Base-by-base conservation (phyloP, 176 grass and related monocot genomes). In the Guadua angustifolia region DNA sequence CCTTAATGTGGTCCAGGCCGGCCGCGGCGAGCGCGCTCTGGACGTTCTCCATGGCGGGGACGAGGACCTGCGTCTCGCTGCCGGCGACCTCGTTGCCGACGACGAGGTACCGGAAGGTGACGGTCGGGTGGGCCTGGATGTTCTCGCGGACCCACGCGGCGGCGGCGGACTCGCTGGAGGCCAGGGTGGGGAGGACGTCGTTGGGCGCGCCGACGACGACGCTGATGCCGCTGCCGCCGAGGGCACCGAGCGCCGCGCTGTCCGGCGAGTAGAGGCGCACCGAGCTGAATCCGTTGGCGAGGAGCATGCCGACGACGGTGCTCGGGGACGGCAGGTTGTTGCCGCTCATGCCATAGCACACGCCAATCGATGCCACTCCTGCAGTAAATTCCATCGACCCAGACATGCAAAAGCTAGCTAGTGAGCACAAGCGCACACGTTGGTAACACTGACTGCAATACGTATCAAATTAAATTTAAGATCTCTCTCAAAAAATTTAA, bases 21-120 rank as follows among this genome's bases (percentile, higher is more conserved):
- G 65, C 64, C 19, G 66, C 58, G 6, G 70, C 45, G 4, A 92
- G 71, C 32, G 86, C 81, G 1, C 39, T 62, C 9, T 71, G 60
- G 32, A 86, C 77, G 79, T 92, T 75, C 39, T 69, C 86, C 90
- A 92, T 89, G 15, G 90, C 90, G 2, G 90, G 86, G 67, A 92
- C 82, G 18, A 92, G 55, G 66, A 53, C 50, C 69, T 44, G 42
- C 13, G 86, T 66, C 0, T 66, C 52, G 22, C 19, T 58, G 9
- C 78, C 90, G 26, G 86, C 73, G 21, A 89, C 80, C 74, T 92
- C 78, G 57, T 88, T 88, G n/a, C 86, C 86, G 10, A 92, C 63
- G 32, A 56, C 68, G 57, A 92, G 5, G 74, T 88, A 93, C 21
- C 70, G 71, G 77, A 90, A 90, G 9, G 73, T 2, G 6, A 90